A percentile compares a stretch with the other conserved stretches of the same genome.
Evolutionary conservation across 1,284 basidiomycete species (phyloP).

Genomic region (Austroboletus sp.): DNA sequence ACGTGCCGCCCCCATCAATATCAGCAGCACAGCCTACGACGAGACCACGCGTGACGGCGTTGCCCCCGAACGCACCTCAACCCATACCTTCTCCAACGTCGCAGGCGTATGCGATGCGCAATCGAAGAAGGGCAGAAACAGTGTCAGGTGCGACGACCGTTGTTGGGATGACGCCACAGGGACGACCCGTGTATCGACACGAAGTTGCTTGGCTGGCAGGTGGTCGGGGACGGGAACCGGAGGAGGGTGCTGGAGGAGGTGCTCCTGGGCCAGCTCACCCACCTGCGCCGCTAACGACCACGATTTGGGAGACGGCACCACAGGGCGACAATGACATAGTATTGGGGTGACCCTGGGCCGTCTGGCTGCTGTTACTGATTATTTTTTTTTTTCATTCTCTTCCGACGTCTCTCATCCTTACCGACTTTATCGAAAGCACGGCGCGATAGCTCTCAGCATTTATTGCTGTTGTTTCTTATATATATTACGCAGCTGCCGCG

Average conservation of each 20-base stretch:
- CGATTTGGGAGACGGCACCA: constrained; percentile 28
- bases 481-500: constrained; percentile 1
- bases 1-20: constrained; percentile 13
- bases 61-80: constrained; percentile 27
- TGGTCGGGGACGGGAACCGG: constrained; percentile 15
- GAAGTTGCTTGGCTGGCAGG: constrained; percentile 27
- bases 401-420: neutral
- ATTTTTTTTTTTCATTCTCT: constrained; percentile 1
- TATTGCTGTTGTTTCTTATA: constrained; percentile 3
- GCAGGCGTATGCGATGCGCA: constrained; percentile 19
- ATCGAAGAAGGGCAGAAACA: constrained; percentile 35
- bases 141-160: constrained; percentile 34
- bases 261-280: constrained; percentile 16
- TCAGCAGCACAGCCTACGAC: constrained; percentile 10
- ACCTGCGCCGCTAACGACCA: constrained; percentile 20
- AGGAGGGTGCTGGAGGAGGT: constrained; percentile 18
- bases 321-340: constrained; percentile 30
- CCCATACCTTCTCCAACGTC: constrained; percentile 22
- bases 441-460: constrained; percentile 1
- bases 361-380: constrained; percentile 7
- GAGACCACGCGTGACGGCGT: constrained; percentile 28
- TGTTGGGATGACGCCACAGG: constrained; percentile 27
- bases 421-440: constrained; percentile 8
- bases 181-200: constrained; percentile 28
- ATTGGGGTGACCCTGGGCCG: constrained; percentile 20